These are phyloP conservation scores for Daldinia sp. DNA, from an alignment of 2,329 filamentous ascomycete species.

Conservation along the genomic window DNA sequence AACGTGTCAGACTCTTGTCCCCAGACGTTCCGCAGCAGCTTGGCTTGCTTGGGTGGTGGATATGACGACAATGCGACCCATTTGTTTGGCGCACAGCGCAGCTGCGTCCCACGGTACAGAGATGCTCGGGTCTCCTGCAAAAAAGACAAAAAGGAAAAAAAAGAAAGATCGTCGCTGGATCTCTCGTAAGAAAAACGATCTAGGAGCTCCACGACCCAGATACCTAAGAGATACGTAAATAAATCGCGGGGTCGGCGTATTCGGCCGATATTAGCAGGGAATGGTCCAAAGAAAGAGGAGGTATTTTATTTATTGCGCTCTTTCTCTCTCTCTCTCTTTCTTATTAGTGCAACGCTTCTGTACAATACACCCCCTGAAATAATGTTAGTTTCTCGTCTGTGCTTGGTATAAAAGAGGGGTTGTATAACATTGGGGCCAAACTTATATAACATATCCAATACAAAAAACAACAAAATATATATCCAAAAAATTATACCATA, in stretches of 20 bases:
- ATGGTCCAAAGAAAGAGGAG: background rate
- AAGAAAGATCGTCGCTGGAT: constrained; percentile 20
- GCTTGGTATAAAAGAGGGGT: too few relatives aligned
- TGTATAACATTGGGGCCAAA: too few relatives aligned
- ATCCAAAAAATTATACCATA: too few relatives aligned
- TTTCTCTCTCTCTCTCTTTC: too few relatives aligned
- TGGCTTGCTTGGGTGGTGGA: too few relatives aligned
- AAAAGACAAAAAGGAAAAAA: too few relatives aligned
- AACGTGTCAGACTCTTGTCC: constrained; percentile 31
- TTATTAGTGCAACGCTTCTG: constrained; percentile 9
- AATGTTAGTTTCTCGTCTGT: too few relatives aligned
- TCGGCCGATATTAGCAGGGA: background rate
- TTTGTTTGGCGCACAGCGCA: constrained; percentile 23
- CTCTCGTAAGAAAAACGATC: constrained; percentile 24
- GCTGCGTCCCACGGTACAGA: constrained; percentile 6
- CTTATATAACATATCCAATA: too few relatives aligned
- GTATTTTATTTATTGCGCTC: background rate
- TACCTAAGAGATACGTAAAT: background rate
- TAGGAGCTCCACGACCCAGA: background rate
- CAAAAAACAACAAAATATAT: too few relatives aligned
- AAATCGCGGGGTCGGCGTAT: constrained; percentile 31
- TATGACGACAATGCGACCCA: constrained; percentile 33
- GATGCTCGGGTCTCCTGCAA: background rate
- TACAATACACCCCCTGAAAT: too few relatives aligned
- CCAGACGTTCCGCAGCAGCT: constrained; percentile 8